Conservation (phyloP, 2,329 filamentous ascomycete genomes). For the Aureobasidium sp. region DNA sequence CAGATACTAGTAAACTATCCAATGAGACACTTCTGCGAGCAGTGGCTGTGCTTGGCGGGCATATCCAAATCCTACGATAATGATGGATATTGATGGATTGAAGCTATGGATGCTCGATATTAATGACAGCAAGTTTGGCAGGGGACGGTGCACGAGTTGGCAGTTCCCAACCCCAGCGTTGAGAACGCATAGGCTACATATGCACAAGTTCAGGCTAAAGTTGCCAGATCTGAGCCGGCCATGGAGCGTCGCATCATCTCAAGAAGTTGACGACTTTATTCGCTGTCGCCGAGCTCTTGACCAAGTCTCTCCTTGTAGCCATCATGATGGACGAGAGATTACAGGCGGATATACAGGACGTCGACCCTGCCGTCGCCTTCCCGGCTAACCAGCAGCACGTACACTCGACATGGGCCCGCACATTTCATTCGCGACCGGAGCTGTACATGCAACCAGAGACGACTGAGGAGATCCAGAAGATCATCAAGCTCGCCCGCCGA, state of each 20-base stretch:
- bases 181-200: no score
- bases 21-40: neutral
- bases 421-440: slow-evolving; percentile 81
- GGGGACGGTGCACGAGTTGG: neutral
- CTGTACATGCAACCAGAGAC: slow-evolving; percentile 81
- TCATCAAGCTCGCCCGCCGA: slow-evolving; percentile 68
- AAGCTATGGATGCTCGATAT: neutral
- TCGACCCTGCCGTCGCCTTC: slow-evolving; percentile 62
- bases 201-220: neutral
- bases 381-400: slow-evolving; percentile 62
- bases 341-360: slow-evolving; percentile 47
- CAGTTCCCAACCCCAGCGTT: neutral
- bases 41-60: neutral
- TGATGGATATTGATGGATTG: neutral
- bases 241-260: neutral
- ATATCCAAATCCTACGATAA: neutral
- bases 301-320: neutral
- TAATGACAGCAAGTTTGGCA: neutral
- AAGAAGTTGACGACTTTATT: neutral
- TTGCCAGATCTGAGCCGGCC: neutral
- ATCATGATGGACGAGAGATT: slow-evolving; percentile 26
- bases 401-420: slow-evolving; percentile 91
- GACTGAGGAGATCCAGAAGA: slow-evolving; percentile 72
- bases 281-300: neutral
- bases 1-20: neutral